Conservation (phyloP, 306 rosid genomes). For the Quillaja saponaria region DNA sequence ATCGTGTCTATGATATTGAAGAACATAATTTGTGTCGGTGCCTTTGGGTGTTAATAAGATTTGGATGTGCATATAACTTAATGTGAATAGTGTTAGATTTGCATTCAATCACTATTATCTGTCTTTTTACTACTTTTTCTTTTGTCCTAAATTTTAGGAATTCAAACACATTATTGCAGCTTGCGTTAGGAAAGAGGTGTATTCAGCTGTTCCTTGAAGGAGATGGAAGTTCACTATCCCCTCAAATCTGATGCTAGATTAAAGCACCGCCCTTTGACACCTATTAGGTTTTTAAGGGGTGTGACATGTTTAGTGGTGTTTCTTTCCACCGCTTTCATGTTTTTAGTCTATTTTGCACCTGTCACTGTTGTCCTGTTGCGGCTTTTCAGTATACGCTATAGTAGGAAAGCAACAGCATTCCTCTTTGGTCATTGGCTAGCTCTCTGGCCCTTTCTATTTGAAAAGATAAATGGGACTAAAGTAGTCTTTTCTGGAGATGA, state of each 20-base stretch:
- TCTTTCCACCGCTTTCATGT: conserved; percentile 77
- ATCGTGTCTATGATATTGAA: neutral
- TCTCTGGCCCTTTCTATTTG: conserved; percentile 87
- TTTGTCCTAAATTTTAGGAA: conserved; percentile 22
- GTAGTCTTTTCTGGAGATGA: conserved; percentile 77
- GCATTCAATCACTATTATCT: conserved; percentile 15
- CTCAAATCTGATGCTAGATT: conserved; percentile 42
- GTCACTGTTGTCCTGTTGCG: conserved; percentile 45
- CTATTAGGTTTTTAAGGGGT: conserved; percentile 69
- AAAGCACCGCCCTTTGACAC: conserved; percentile 70
- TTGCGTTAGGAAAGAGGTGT: conserved; percentile 36
- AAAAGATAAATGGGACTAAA: conserved; percentile 75
- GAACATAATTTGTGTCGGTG: too few species aligned
- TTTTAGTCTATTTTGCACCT: conserved; percentile 72
- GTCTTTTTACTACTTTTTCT: conserved; percentile 8
- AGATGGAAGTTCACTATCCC: conserved; percentile 60
- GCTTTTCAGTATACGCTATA: conserved; percentile 50
- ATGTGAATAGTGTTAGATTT: conserved; percentile 18
- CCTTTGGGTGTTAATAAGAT: too few species aligned
- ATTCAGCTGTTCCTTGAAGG: conserved; percentile 41
- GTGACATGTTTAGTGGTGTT: conserved; percentile 73
- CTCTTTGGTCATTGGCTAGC: conserved; percentile 75
- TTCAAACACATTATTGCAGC: conserved; percentile 51
- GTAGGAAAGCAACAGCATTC: conserved; percentile 73
- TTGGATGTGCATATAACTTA: neutral